These are phyloP conservation scores for Penicillium cataractarum DNA, from an alignment of 495 filamentous ascomycete genomes.

Conservation along the genomic window DNA sequence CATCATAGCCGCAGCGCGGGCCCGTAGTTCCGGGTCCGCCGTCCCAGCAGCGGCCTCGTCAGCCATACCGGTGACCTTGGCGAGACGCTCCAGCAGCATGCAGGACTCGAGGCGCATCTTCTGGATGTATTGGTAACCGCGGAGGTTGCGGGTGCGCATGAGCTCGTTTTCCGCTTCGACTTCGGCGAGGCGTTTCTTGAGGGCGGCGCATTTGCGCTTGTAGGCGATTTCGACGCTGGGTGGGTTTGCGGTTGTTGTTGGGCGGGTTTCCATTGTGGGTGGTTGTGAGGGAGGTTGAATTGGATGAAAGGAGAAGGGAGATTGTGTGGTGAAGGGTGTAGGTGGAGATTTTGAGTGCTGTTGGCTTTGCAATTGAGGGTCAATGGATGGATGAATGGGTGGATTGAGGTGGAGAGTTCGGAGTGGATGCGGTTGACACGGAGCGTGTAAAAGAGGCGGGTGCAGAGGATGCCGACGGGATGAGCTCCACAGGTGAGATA, in stretches of 20 bases:
- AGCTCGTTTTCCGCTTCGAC: slow-evolving; percentile 88
- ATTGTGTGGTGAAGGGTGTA: neutral
- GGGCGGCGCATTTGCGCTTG: slow-evolving; percentile 93
- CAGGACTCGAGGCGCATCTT: slow-evolving; percentile 89
- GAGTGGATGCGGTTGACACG: neutral
- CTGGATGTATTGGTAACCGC: slow-evolving; percentile 78
- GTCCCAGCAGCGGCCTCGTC: slow-evolving; percentile 45
- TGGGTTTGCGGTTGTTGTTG: slow-evolving; percentile 52
- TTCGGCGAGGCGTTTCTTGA: slow-evolving; percentile 87
- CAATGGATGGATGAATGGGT: neutral
- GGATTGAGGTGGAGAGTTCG: neutral
- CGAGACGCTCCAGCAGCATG: slow-evolving; percentile 87
- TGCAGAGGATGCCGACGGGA: neutral
- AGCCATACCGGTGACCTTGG: slow-evolving; percentile 79
- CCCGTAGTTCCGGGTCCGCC: slow-evolving; percentile 41
- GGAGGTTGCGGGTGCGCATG: slow-evolving; percentile 74
- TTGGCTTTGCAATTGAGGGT: slow-evolving; percentile 2
- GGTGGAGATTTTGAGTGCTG: neutral
- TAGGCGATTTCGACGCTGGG: slow-evolving; percentile 96
- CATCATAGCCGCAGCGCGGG: slow-evolving; percentile 41
- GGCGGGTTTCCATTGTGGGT: slow-evolving; percentile 36
- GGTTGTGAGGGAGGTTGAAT: neutral
- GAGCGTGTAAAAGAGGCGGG: neutral
- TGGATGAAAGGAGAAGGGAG: neutral
- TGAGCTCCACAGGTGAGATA: neutral